Conservation (phyloP, 768 basidiomycete genomes). For the Lactifluus hygrophoroides region DNA sequence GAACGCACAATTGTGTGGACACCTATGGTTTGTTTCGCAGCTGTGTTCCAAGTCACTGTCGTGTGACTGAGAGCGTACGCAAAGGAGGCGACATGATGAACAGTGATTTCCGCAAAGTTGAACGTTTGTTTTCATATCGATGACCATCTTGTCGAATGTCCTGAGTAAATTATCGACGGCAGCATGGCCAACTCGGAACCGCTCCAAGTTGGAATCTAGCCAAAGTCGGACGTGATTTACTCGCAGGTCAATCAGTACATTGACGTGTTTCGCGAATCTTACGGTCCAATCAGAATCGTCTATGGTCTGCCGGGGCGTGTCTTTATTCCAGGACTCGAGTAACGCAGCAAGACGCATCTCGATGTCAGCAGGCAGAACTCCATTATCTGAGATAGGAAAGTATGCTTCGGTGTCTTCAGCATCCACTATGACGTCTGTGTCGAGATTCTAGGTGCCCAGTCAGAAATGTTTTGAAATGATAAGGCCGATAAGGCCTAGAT, state of each 20-base stretch:
- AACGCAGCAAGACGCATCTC: conserved; percentile 23
- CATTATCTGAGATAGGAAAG: conserved; percentile 27
- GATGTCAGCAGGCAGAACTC: conserved; percentile 18
- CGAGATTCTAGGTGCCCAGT: conserved; percentile 36
- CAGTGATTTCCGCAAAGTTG: conserved; percentile 45
- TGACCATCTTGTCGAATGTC: conserved; percentile 32
- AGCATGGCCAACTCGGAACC: conserved; percentile 38
- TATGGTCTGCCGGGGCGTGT: conserved; percentile 27
- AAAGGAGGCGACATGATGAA: conserved; percentile 37
- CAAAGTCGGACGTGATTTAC: conserved; percentile 42
- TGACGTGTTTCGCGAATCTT: conserved; percentile 32
- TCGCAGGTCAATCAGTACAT: conserved; percentile 33
- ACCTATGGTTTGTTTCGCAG: conserved; percentile 43
- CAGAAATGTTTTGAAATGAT: neutral
- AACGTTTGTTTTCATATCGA: conserved; percentile 38
- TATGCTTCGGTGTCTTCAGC: conserved; percentile 29
- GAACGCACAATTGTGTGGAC: conserved; percentile 38
- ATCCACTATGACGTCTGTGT: conserved; percentile 36
- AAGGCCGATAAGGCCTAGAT: too few species aligned
- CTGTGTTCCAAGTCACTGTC: conserved; percentile 34
- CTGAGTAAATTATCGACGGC: conserved; percentile 39
- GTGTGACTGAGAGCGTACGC: conserved; percentile 40
- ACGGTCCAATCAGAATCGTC: conserved; percentile 36
- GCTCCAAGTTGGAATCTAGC: conserved; percentile 39
- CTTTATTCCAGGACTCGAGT: conserved; percentile 29